These are phyloP conservation scores for Parathielavia hyrcaniae DNA, from an alignment of 495 filamentous ascomycete genomes.

Conservation along the genomic window DNA sequence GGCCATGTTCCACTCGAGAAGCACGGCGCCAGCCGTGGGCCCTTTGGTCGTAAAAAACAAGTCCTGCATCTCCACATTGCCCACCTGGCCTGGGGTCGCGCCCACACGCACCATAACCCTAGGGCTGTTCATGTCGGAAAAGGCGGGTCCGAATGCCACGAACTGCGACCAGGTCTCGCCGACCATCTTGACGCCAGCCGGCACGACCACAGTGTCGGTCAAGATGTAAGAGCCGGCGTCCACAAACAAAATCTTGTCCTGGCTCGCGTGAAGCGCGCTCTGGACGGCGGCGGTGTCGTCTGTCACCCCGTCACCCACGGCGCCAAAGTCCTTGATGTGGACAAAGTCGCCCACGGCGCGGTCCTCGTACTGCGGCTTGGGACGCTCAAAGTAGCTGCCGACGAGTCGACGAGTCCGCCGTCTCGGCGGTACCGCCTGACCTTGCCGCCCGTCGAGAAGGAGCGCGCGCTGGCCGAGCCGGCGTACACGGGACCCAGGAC, in stretches of 20 bases:
- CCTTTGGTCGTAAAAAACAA: conserved; percentile 67
- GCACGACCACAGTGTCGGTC: conserved; percentile 38
- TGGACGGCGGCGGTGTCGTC: conserved; percentile 66
- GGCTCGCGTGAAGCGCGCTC: conserved; percentile 38
- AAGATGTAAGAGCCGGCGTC: conserved; percentile 35
- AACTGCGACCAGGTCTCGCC: conserved; percentile 48
- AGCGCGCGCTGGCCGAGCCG: conserved; percentile 52
- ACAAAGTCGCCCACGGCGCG: conserved; percentile 24
- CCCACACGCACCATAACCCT: conserved; percentile 38
- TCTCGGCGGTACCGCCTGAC: conserved; percentile 29
- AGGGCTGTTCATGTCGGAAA: conserved; percentile 51
- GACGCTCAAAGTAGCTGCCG: conserved; percentile 52
- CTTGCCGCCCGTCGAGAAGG: conserved; percentile 56
- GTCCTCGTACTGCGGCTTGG: conserved; percentile 58
- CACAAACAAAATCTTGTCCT: conserved; percentile 34
- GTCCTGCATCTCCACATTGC: conserved; percentile 75
- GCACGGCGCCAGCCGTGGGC: conserved; percentile 67
- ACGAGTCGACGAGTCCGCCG: conserved; percentile 21
- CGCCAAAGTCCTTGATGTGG: conserved; percentile 42
- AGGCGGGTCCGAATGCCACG: conserved; percentile 38
- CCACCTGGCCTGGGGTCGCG: conserved; percentile 29
- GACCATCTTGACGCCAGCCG: conserved; percentile 42
- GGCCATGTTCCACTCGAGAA: conserved; percentile 79
- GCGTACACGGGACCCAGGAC: conserved; percentile 7
- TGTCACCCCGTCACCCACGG: conserved; percentile 64